phyloP scores from a whole-genome alignment of 768 basidiomycete genomes.

The Coprinopsis marcescibilis region DNA sequence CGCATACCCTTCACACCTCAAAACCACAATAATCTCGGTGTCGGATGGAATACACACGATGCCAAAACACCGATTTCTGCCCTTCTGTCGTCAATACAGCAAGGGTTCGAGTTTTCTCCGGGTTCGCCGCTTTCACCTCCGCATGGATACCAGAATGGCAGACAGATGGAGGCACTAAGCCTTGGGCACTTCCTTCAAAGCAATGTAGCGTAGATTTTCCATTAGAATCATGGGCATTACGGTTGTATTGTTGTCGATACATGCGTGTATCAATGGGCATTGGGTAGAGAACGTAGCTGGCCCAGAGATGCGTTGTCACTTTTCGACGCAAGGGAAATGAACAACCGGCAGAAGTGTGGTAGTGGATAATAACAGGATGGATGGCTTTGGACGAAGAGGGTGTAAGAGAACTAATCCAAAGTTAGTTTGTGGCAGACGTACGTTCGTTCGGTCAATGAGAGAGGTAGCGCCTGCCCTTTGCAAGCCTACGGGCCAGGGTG shows the following conservation, averaged over 20 bases:
- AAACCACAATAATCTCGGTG: neutral
- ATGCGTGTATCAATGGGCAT: too few species aligned
- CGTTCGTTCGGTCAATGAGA: conserved; percentile 49
- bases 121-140: conserved; percentile 57
- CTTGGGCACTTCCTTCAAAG: neutral
- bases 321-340: too few species aligned
- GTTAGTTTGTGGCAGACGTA: too few species aligned
- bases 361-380: too few species aligned
- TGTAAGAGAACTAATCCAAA: too few species aligned
- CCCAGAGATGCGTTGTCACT: too few species aligned
- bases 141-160: conserved; percentile 30
- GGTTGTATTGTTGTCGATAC: conserved; percentile 6
- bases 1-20: conserved; percentile 7
- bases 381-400: too few species aligned
- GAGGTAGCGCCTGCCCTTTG: conserved; percentile 74
- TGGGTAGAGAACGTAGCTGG: too few species aligned
- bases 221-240: too few species aligned
- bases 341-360: too few species aligned
- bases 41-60: conserved; percentile 5
- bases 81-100: conserved; percentile 57
- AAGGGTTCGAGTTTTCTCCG: conserved; percentile 63
- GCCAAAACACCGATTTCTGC: conserved; percentile 61
- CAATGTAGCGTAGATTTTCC: neutral
- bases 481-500: conserved; percentile 61
- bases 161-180: neutral